Evolutionary conservation across 1,284 basidiomycete genomes (phyloP), one percentile per base, ranked within the genome.

Genomic region (Boletus subluridellus): DNA sequence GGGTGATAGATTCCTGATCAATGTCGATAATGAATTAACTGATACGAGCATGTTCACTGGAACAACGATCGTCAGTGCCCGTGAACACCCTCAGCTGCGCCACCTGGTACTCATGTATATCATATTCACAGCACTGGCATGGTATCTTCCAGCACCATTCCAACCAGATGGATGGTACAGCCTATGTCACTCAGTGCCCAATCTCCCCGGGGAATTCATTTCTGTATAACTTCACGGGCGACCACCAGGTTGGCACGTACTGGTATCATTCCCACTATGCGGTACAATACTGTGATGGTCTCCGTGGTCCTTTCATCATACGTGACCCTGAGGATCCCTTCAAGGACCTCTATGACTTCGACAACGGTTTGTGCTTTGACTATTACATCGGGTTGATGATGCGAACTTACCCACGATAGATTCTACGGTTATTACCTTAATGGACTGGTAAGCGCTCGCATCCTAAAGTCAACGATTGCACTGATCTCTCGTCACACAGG

Each of bases 141-240:
- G 72, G 73, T 30, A 64, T 73, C 41, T 61, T 63, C 34, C 69
- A 71, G 45, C 32, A 58, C 26, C 52, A 63, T 14, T 67, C 60
- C 2, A 65, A 57, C 37, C 62, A 58, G 45, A 60, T 62, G 55
- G 70, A 72, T 50, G 64, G 64, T 3, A 50, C 41, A 17, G 57
- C 67, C 14, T 69, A 70, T 24, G 70, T 78, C 15, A 74, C 76
- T 32, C 76, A 77, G 61, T 82, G 80, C 54, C 78, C 80, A 0
- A 78, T 79, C 48, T 63, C 71, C 15, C 63, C 76, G 0, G 69
- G 69, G 4, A 41, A 62, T 2, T 69, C 68, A 0, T 79, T 77
- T 63, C 69, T 70, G 8, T 79, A 80, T 66, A 65, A 69, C 53
- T 77, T 76, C 54, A 69, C 63, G 5, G 61, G 67, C 1, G 44